Evolutionary conservation across 352 stramenopile species (phyloP).

Genomic region (Globisporangium uncinulatum): DNA sequence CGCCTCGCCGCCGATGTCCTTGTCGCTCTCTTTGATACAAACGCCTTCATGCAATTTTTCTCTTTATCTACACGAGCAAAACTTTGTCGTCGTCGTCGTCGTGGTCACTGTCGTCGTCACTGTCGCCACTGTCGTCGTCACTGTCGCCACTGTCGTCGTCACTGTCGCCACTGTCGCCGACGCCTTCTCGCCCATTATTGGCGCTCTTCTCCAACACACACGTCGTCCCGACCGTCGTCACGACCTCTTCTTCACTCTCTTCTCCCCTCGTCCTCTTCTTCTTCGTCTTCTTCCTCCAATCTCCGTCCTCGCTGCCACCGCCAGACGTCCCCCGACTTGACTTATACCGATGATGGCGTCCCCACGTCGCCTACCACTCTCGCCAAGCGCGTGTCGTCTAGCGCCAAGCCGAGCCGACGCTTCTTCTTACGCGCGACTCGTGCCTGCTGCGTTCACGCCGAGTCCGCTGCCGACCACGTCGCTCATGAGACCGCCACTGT

Average conservation of each 20-base stretch:
- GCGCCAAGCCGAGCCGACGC: neutral
- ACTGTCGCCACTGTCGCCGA: slow-evolving; percentile 1
- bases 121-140: slow-evolving; percentile 4
- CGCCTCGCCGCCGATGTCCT: slow-evolving; percentile 8
- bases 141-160: too few relatives aligned
- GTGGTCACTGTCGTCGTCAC: too few relatives aligned
- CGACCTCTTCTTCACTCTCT: neutral
- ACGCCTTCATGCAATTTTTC: slow-evolving; percentile 41
- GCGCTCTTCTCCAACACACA: too few relatives aligned
- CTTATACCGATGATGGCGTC: slow-evolving; percentile 13
- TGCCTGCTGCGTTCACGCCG: slow-evolving; percentile 30
- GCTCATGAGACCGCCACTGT: slow-evolving; percentile 22
- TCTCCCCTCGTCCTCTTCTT: neutral
- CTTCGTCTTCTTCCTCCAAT: slow-evolving; percentile 14
- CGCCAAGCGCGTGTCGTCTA: slow-evolving; percentile 4
- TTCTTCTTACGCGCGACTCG: slow-evolving; percentile 33
- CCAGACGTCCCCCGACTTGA: slow-evolving; percentile 5
- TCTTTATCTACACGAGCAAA: slow-evolving; percentile 67
- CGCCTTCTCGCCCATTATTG: slow-evolving; percentile 10
- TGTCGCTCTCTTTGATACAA: slow-evolving; percentile 48
- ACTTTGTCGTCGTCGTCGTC: slow-evolving; percentile 22
- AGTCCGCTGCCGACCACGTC: slow-evolving; percentile 32
- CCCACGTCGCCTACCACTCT: slow-evolving; percentile 3
- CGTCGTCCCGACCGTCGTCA: too few relatives aligned
- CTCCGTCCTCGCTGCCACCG: slow-evolving; percentile 11